phyloP scores from a whole-genome alignment of 2,329 filamentous ascomycete species.

The Ilyonectria robusta region DNA sequence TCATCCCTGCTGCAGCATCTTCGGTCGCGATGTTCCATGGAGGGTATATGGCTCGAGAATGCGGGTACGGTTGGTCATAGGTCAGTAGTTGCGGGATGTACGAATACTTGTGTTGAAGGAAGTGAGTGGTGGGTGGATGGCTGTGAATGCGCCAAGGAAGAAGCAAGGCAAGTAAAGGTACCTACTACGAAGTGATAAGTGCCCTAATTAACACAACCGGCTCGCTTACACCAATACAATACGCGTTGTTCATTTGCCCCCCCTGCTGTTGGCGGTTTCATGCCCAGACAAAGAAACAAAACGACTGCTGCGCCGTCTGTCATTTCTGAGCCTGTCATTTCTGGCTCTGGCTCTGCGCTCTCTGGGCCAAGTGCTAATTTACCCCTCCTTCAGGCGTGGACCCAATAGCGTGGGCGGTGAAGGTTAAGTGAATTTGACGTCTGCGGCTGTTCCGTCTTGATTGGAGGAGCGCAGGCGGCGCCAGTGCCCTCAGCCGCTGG shows the following conservation, averaged over 20 bases:
- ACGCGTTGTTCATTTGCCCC: background rate
- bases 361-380: conserved; percentile 22
- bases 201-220: background rate
- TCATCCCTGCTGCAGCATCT: background rate
- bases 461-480: conserved; percentile 41
- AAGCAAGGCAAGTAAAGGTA: background rate
- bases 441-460: conserved; percentile 40
- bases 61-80: background rate
- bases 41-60: too few relatives aligned
- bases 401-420: conserved; percentile 45
- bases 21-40: background rate
- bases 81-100: background rate
- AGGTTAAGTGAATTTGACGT: conserved; percentile 41
- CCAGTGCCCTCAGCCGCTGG: conserved; percentile 35
- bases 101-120: background rate
- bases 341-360: background rate
- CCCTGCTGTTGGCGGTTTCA: background rate
- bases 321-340: background rate
- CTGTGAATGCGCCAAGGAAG: background rate
- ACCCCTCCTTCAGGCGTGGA: conserved; percentile 41
- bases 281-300: conserved; percentile 1
- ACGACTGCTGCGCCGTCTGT: background rate
- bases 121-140: too few relatives aligned
- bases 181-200: background rate
- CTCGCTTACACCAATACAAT: background rate